Conservation (phyloP, 345 rosid genomes). For the Lenwebbia sp. region DNA sequence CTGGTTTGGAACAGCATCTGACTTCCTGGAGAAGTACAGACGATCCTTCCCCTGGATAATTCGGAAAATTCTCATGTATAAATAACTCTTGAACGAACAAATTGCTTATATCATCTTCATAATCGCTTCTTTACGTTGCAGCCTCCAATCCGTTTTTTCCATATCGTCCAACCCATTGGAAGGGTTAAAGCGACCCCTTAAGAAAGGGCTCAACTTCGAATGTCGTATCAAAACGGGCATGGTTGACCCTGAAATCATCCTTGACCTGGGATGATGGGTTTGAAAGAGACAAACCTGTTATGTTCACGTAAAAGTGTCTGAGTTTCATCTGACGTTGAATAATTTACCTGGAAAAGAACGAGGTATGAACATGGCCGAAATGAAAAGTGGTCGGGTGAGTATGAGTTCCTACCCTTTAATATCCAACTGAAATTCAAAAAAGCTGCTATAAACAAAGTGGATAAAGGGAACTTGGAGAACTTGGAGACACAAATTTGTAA, state of each 20-base stretch:
- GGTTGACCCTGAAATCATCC: too few relatives aligned
- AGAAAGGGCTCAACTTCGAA: not conserved
- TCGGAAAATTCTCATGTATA: too few relatives aligned
- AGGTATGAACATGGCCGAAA: not conserved
- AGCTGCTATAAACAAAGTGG: not conserved
- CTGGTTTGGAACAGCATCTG: not conserved
- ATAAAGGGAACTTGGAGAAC: not conserved
- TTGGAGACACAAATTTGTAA: not conserved
- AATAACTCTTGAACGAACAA: too few relatives aligned
- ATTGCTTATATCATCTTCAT: too few relatives aligned
- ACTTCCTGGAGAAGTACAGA: constrained; percentile 16
- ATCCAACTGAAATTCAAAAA: not conserved
- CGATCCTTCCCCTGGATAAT: constrained; percentile 7
- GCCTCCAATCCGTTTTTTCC: not conserved
- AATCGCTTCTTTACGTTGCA: not conserved
- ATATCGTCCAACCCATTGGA: not conserved
- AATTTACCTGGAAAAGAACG: not conserved
- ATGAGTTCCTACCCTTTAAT: not conserved
- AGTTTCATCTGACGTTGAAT: not conserved
- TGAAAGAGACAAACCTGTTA: too few relatives aligned
- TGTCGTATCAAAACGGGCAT: not conserved
- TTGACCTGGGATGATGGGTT: too few relatives aligned
- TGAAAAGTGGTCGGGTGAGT: not conserved
- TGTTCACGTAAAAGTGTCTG: not conserved
- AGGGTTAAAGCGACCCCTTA: not conserved